Evolutionary conservation across 805 yeast species (phyloP), one percentile per base, ranked within the genome.

Genomic region (Sungouiozyma ichnusensis): DNA sequence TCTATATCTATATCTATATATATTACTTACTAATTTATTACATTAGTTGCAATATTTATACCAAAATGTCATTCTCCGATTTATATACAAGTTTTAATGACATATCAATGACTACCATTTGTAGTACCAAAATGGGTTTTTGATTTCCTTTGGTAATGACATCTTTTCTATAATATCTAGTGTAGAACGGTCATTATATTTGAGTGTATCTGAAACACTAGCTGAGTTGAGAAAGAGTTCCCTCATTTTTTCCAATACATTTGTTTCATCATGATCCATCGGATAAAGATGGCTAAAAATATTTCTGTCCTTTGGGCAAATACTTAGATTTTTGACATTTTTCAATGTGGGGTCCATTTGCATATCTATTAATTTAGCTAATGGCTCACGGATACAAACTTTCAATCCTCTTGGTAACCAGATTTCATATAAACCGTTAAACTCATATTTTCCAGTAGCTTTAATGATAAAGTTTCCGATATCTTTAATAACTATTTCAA

Each of bases 401-500:
- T 69, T 68, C 4, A 79, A 58, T 1, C 79, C 81, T 20, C 60
- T 55, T 0, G 85, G 85, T 3, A 77, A 69, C 68, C 71, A 73
- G 1, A 74, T 57, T 54, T 73, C 75, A 44, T 66, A 68, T 3
- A 69, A 44, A 0, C 66, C 68, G 17, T 49, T 54, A 24, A 46
- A 63, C 4, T 39, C 24, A 39, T 62, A 65, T 9, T 47, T 52
- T 11, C 85, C 82, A 0, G 84, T 78, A 2, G 87, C 80, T 4
- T 68, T 69, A 14, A 83, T 56, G 32, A 76, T 72, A 2, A 82
- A 47, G 49, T 71, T 78, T 0, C 92, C 92, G n/a, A 78, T 55
- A 45, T 77, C 77, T 40, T 74, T 75, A 8, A 83, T 49, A 2
- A 83, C 81, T 20, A 83, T 51, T 51, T 83, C 94, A 8, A 83